These are phyloP conservation scores for Boletus pseudo-olivaceus DNA, from an alignment of 768 basidiomycete genomes.

Conservation along the genomic window DNA sequence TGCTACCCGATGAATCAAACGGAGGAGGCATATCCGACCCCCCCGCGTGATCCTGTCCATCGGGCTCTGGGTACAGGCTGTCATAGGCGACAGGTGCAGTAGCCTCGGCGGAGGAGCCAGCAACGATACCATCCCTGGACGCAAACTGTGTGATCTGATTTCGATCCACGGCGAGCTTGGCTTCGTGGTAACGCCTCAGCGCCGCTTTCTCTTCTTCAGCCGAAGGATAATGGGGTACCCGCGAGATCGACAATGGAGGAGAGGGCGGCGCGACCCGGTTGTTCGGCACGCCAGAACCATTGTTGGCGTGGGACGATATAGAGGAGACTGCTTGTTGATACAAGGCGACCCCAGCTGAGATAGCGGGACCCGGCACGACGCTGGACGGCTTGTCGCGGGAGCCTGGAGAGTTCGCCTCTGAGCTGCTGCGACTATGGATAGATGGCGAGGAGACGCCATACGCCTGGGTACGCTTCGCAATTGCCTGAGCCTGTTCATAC, in stretches of 20 bases:
- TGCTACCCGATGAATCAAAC: constrained; percentile 42
- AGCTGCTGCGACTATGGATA: constrained; percentile 26
- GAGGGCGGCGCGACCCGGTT: constrained; percentile 31
- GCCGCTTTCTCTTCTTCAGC: constrained; percentile 78
- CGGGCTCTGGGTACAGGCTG: constrained; percentile 48
- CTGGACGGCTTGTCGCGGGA: constrained; percentile 15
- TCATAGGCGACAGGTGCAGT: constrained; percentile 59
- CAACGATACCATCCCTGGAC: constrained; percentile 16
- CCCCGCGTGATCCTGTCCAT: constrained; percentile 23
- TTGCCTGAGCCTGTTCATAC: constrained; percentile 65
- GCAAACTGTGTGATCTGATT: constrained; percentile 41
- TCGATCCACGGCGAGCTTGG: constrained; percentile 65
- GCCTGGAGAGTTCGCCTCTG: constrained; percentile 22
- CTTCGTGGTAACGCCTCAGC: constrained; percentile 62
- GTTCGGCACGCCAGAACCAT: constrained; percentile 14
- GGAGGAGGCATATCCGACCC: constrained; percentile 48
- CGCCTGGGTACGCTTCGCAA: constrained; percentile 58
- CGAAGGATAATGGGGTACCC: constrained; percentile 49
- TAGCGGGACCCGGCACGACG: constrained; percentile 14
- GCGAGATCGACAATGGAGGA: constrained; percentile 23
- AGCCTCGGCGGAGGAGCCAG: constrained; percentile 15
- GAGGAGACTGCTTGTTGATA: constrained; percentile 46
- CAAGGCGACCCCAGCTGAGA: constrained; percentile 42
- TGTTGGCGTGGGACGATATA: constrained; percentile 24
- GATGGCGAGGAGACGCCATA: constrained; percentile 27